Evolutionary conservation across 495 filamentous ascomycete species (phyloP), one percentile per base, ranked within the genome.

Genomic region (Pyronema omphalodes): DNA sequence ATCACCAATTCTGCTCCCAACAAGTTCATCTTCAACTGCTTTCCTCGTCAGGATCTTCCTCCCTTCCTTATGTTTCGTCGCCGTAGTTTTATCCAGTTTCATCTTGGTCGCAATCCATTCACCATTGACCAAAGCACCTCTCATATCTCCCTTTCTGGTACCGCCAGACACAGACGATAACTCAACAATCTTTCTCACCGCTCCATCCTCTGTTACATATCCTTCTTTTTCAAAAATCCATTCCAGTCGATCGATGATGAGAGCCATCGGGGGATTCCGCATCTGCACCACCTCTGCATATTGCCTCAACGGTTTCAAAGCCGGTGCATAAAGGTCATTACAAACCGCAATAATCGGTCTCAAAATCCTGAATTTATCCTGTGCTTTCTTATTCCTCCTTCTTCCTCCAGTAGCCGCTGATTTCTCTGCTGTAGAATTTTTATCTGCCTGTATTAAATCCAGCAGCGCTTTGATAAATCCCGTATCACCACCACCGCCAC

Each of bases 301-400:
- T 52, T 84, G 80, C 29, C 91, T 77, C 14, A 98, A 74, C 15
- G 84, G 86, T 9, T 85, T 77, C 23, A 98, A 74, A 52, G 87
- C 84, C 18, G 91, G 77, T 60, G 93, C 86, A 66, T 98, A 98
- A n/a, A 94, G 76, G 68, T 98, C 91, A 56, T 98, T 98, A 73
- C 91, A 98, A 55, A 98, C 87, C 29, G 95, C 68, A 55, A 98
- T 86, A 36, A 98, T 71, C 0, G 91, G 91, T 46, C 91, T 76
- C 68, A 88, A 74, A 51, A 94, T 75, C 29, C 81, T 76, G 66
- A 96, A 98, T 39, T 78, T 78, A 58, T 94, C 86, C 0, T 80
- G 81, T 62, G 82, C 86, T 68, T 76, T 81, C 60, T 69, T 74
- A 55, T 73, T 78, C 37, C 57, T 62, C 35, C 55, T 58, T 6